These are phyloP conservation scores for Pichia sp. DNA, from an alignment of 1,139 yeast genomes.

Conservation along the genomic window DNA sequence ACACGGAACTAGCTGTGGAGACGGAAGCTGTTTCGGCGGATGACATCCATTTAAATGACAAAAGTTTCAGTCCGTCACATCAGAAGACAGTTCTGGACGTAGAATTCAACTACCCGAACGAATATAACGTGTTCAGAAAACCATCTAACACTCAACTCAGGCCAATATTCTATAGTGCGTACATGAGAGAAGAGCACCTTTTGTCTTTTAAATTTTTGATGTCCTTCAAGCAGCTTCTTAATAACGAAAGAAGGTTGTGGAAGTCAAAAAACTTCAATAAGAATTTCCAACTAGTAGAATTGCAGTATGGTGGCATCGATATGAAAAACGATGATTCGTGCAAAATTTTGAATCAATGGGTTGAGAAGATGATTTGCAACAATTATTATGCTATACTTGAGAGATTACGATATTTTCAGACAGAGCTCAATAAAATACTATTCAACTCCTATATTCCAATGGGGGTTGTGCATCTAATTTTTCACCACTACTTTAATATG, in stretches of 20 bases:
- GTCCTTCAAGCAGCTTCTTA: conserved; percentile 7
- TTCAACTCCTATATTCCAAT: conserved; percentile 23
- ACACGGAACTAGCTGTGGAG: neutral
- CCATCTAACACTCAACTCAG: conserved; percentile 15
- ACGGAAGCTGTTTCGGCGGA: neutral
- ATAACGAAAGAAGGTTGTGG: conserved; percentile 13
- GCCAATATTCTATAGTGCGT: neutral
- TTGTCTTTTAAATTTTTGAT: neutral
- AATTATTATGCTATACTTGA: conserved; percentile 25
- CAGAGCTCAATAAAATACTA: conserved; percentile 20
- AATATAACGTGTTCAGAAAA: conserved; percentile 7
- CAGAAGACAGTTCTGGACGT: conserved; percentile 1
- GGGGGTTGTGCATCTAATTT: conserved; percentile 13
- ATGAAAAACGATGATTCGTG: neutral
- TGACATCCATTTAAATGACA: neutral
- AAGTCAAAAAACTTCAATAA: conserved; percentile 7
- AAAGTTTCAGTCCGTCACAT: neutral
- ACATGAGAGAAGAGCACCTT: neutral
- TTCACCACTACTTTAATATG: conserved; percentile 14
- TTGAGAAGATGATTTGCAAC: conserved; percentile 6
- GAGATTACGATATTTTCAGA: conserved; percentile 22
- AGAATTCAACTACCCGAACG: neutral
- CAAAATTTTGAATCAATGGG: neutral
- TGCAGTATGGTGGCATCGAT: neutral
- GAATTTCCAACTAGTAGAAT: neutral